Evolutionary conservation across 495 filamentous ascomycete species (phyloP), one percentile per base, ranked within the genome.

Genomic region (Aspergillus ellipticus): DNA sequence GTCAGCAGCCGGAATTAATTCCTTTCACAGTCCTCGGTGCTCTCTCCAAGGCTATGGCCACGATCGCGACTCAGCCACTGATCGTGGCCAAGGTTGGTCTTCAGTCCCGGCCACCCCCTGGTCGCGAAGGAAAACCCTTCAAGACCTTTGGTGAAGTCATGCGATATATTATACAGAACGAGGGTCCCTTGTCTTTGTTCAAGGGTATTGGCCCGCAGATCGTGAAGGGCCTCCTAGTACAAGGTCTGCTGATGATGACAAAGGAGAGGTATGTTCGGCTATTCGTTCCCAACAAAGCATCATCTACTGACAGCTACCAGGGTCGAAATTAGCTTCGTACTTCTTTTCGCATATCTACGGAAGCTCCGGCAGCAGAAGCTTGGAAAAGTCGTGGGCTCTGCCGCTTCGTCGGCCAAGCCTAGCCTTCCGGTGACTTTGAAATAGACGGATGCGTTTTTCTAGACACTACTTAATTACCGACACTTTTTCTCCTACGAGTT

Each of bases 61-160:
- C 94, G 2, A 88, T 97, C 56, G 85, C 78, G 50, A 99, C 94
- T 16, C 94, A 99, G 69, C 94, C 94, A 41, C 74, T 99, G 55
- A 99, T 99, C 63, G 95, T 99, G 53, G 95, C 94, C 53, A 99
- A 99, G 75, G 94, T 97, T 42, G 91, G 94, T 49, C 78, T 97
- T 51, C 94, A 99, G 70, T 96, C 92, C 41, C 87, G 88, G 49
- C 94, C 94, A 6, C 94, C 93, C 3, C 85, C 92, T 55, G 79
- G 82, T 33, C 80, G 93, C 15, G 73, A 91, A 52, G 92, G 93
- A 42, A 96, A 95, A 75, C 92, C 88, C 2, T 99, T 97, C 74
- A 96, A 92, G 76, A 88, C 85, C 51, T 97, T 99, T 59, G 74
- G 86, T 45, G 94, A 99, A 70, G 94, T 99, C 22, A 96, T 99